Base-by-base conservation (phyloP, 2,329 filamentous ascomycete species). In the Bretziella fagacearum region DNA sequence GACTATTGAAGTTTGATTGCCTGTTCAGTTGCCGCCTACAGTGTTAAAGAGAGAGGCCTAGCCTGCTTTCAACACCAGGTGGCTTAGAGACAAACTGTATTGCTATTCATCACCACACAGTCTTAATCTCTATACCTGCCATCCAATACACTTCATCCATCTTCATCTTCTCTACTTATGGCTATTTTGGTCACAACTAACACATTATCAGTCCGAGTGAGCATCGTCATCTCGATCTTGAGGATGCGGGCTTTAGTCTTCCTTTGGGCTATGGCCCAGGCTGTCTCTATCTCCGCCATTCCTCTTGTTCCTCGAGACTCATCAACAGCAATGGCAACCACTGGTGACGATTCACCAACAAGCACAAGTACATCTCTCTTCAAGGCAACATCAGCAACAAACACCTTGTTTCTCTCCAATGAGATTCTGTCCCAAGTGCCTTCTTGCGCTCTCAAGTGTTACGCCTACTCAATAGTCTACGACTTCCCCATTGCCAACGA, bases 391-490 rank as follows among this genome's bases (percentile, higher is more conserved):
- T 36, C 35, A 18, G 33, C 49, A n/a, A 35, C 41, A n/a, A 10
- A 25, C 17, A 35, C 27, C 26, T 13, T 51, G 10, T 37, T 44
- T 27, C 6, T 51, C 4, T 25, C 41, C 15, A 27, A 44, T 5
- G 35, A 32, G 2, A 51, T 51, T 10, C 13, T 47, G 11, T n/a
- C 26, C 17, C 32, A 44, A 20, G 49, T 51, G 6, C 45, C 49
- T 4, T 25, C 25, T 4, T 51, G 49, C 10, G 49, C 49, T 4
- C 18, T 33, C 17, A 8, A 17, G 5, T 51, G 45, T 22, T 47
- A 40, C 26, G 17, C 29, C 10, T 18, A 32, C n/a, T 33, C 26
- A 15, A 51, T 51, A n/a, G 23, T 33, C 13, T 33, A 27, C 25
- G 22, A 51, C 8, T 45, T 51, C 3, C 25, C 32, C 7, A 32